Evolutionary conservation across 164 flowering plant genomes (phyloP).

Genomic region (Hamamelis virginiana): DNA sequence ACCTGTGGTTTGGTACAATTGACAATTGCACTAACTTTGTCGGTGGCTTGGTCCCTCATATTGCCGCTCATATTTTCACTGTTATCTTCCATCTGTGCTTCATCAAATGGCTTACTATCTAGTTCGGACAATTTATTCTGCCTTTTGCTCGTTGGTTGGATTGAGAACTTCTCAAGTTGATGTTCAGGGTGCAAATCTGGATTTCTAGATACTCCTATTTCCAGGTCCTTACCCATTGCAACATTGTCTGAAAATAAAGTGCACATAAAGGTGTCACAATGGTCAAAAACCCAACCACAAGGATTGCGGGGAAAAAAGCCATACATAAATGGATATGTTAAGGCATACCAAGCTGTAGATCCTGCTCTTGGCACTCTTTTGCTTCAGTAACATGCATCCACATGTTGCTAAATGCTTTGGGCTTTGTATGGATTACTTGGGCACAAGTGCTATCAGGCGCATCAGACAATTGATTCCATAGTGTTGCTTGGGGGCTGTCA

Average conservation of each 20-base stretch:
- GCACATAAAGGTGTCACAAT: not conserved
- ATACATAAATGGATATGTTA: not conserved
- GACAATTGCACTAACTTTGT: slow-evolving; percentile 20
- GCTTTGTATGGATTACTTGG: slow-evolving; percentile 35
- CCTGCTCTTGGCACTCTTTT: slow-evolving; percentile 20
- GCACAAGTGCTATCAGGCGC: slow-evolving; percentile 56
- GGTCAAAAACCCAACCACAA: not conserved
- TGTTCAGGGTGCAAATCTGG: slow-evolving; percentile 29
- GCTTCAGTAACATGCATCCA: slow-evolving; percentile 18
- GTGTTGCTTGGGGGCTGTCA: slow-evolving; percentile 34
- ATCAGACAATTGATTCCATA: slow-evolving; percentile 29
- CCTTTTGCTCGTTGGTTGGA: slow-evolving; percentile 16
- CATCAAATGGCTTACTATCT: slow-evolving; percentile 25
- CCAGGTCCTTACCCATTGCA: slow-evolving; percentile 41
- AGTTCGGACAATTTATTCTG: slow-evolving; percentile 26
- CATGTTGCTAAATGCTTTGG: slow-evolving; percentile 22
- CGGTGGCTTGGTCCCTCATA: slow-evolving; percentile 17
- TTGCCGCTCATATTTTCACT: slow-evolving; percentile 22
- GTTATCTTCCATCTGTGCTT: slow-evolving; percentile 22
- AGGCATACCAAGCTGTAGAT: slow-evolving; percentile 27
- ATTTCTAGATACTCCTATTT: slow-evolving; percentile 37
- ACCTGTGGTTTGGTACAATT: slow-evolving; percentile 18
- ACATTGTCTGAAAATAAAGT: slow-evolving; percentile 13
- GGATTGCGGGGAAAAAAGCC: not conserved
- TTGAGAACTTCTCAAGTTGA: slow-evolving; percentile 25